Evolutionary conservation across 768 basidiomycete species (phyloP).

Genomic region (Rubroboletus pulcherrimus): DNA sequence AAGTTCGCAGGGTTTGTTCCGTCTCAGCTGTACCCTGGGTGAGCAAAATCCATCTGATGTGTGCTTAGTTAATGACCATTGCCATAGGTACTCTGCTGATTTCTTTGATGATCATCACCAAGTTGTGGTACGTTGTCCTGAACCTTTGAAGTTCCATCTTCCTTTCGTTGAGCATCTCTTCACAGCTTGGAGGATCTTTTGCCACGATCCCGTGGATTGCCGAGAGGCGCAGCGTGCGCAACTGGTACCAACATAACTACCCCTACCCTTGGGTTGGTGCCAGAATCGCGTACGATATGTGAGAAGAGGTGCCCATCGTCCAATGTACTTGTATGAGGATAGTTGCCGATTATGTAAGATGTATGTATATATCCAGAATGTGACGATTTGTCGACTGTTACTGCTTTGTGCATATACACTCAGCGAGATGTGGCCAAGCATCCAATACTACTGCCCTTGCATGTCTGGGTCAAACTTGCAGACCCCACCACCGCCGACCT

Average conservation of each 20-base stretch:
- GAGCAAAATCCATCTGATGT: constrained; percentile 12
- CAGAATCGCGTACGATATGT: constrained; percentile 54
- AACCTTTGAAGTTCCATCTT: neutral
- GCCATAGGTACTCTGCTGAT: constrained; percentile 68
- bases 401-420: too few relatives aligned
- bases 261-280: constrained; percentile 87
- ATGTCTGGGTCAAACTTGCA: constrained; percentile 43
- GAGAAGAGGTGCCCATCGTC: neutral
- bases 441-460: constrained; percentile 74
- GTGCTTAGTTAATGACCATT: neutral
- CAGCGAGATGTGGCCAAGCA: constrained; percentile 38
- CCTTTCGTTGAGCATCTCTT: neutral
- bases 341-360: constrained; percentile 12
- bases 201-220: constrained; percentile 81
- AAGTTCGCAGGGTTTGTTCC: constrained; percentile 70
- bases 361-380: neutral
- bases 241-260: constrained; percentile 93
- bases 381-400: neutral
- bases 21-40: constrained; percentile 86
- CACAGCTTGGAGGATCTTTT: constrained; percentile 85
- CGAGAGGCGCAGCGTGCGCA: constrained; percentile 71
- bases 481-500: constrained; percentile 66
- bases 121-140: constrained; percentile 66
- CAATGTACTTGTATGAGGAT: constrained; percentile 3
- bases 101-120: constrained; percentile 89